phyloP scores from a whole-genome alignment of 1,284 basidiomycete genomes.

The Ganoderma resinaceum region DNA sequence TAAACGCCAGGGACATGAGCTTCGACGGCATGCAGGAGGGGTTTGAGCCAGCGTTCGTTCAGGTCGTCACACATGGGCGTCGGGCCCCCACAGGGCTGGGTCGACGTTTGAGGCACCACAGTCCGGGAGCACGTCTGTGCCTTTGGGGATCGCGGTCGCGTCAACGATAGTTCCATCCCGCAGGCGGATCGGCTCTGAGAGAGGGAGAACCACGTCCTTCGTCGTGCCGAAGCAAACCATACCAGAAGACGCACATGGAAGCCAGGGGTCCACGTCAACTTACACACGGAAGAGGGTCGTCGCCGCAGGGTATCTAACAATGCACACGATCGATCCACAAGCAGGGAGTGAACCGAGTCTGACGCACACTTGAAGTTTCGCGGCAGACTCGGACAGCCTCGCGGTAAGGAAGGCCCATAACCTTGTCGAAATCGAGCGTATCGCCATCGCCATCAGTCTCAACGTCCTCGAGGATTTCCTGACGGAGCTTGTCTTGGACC shows the following conservation, averaged over 20 bases:
- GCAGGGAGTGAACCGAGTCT: neutral
- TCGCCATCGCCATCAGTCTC: constrained; percentile 23
- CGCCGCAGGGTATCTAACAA: constrained; percentile 18
- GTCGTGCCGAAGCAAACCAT: neutral
- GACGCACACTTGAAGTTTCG: constrained; percentile 35
- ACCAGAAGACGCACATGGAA: neutral
- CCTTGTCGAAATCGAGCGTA: constrained; percentile 29
- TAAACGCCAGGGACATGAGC: constrained; percentile 20
- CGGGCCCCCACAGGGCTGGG: constrained; percentile 13
- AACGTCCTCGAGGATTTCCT: constrained; percentile 26
- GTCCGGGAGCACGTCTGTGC: constrained; percentile 20
- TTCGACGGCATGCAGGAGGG: constrained; percentile 15
- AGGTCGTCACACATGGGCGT: constrained; percentile 15
- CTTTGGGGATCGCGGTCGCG: constrained; percentile 19
- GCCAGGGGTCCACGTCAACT: neutral
- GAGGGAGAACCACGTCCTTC: constrained; percentile 15
- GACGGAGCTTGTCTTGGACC: constrained; percentile 31
- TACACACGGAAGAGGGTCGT: constrained; percentile 21
- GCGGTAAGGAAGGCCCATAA: constrained; percentile 32
- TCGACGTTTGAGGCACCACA: constrained; percentile 7
- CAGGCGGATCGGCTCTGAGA: constrained; percentile 15
- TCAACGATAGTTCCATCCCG: constrained; percentile 22
- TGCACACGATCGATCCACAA: neutral
- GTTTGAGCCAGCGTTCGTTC: constrained; percentile 23
- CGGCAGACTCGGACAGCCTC: constrained; percentile 37